These are phyloP conservation scores for Mortierella sp. DNA, from an alignment of 371 early-diverging fungal genomes.

Conservation along the genomic window DNA sequence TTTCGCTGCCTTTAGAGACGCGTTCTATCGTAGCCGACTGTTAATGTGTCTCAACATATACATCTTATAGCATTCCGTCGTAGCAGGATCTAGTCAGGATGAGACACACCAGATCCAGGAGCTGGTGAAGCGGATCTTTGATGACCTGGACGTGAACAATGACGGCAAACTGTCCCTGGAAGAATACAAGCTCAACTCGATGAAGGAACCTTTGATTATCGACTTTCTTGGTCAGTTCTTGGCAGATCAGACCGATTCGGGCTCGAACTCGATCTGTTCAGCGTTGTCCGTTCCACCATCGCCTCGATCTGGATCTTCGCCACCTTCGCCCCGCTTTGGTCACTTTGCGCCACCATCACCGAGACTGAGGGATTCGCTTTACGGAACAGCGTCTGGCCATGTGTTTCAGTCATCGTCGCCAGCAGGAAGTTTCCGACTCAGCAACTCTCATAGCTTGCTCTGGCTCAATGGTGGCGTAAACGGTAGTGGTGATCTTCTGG, in stretches of 20 bases:
- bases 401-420: conserved; percentile 46
- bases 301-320: conserved; percentile 62
- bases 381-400: conserved; percentile 50
- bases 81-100: conserved; percentile 64
- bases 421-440: conserved; percentile 49
- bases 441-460: conserved; percentile 49
- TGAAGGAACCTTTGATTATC: conserved; percentile 86
- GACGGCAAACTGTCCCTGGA: conserved; percentile 83
- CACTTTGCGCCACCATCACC: conserved; percentile 54
- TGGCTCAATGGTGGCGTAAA: conserved; percentile 55
- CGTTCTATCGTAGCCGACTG: too few relatives aligned
- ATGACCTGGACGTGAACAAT: conserved; percentile 87
- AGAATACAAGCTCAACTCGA: conserved; percentile 84
- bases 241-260: conserved; percentile 62
- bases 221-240: conserved; percentile 84
- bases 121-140: conserved; percentile 77
- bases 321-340: conserved; percentile 53
- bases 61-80: conserved; percentile 68
- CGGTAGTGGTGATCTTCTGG: conserved; percentile 49
- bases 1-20: too few relatives aligned
- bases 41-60: conserved; percentile 11
- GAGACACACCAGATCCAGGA: conserved; percentile 73
- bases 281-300: conserved; percentile 58
- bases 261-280: conserved; percentile 53
- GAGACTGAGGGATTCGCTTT: conserved; percentile 44